Base-by-base conservation (phyloP, 192 early-diverging fungal genomes). In the Kappamyces sp. region DNA sequence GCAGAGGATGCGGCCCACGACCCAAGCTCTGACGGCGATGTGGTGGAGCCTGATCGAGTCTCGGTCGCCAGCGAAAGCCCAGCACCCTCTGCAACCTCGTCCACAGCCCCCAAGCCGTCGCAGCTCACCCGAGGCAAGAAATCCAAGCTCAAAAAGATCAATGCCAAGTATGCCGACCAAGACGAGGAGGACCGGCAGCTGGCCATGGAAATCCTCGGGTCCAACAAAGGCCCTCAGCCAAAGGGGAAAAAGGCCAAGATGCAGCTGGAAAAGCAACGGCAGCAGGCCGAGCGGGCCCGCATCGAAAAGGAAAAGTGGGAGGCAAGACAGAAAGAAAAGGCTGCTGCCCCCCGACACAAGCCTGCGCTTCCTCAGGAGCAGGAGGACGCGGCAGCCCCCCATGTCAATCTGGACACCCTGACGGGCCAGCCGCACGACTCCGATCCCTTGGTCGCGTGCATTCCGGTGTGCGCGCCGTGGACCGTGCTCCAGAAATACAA, bases 381-480 rank as follows among this genome's bases (percentile, higher is more conserved):
- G 5, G 34, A 62, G 10, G 60, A 36, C 1, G 39, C 61, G 5
- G 61, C 69, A n/a, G 61, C 69, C 44, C 70, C 73, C 13, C 42
- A 62, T 1, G 49, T 67, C 12, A 58, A 58, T 3, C 69, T 97
- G 33, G 92, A 97, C 73, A 76, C 76, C 8, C 72, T 99, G 52
- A 96, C 91, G 1, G 79, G 85, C 3, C 66, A 80, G 31, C 96
- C 96, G 2, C 64, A 87, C 40, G 73, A 84, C 0, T 77, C 84
- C 1, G 96, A 99, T 72, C 85, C 82, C 37, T 64, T 99, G 10
- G 74, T 82, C 42, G 84, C 84, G 73, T 92, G 90, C 7, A 77
- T 99, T 6, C 91, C 96, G 0, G 89, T 99, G 5, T 94, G 94
- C 68, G 94, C 91, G 1, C 96, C 94, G 0, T 99, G 95, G 79